Evolutionary conservation across 495 filamentous ascomycete genomes (phyloP).

Genomic region (Parathielavia hyrcaniae): DNA sequence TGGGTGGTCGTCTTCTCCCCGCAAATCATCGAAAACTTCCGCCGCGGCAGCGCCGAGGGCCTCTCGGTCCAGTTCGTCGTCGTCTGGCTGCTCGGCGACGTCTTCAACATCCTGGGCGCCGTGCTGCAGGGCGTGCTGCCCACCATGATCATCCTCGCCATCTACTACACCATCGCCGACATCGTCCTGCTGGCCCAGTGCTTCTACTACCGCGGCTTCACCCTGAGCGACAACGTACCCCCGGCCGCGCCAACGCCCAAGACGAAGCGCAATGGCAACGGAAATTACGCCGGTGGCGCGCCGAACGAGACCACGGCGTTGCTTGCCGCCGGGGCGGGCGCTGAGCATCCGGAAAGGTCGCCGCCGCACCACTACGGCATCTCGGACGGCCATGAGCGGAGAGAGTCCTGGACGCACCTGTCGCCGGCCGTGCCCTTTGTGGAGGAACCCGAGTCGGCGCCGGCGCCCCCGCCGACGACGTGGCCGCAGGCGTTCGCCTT

Average conservation of each 20-base stretch:
- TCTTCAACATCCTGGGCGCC: conserved; percentile 93
- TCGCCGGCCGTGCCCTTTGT: conserved; percentile 72
- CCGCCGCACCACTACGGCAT: conserved; percentile 3
- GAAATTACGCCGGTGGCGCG: neutral
- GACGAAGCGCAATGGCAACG: conserved; percentile 7
- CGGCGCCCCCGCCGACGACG: conserved; percentile 36
- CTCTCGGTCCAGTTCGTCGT: conserved; percentile 84
- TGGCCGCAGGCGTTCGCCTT: conserved; percentile 56
- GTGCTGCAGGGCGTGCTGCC: conserved; percentile 90
- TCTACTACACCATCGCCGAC: conserved; percentile 94
- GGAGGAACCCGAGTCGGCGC: conserved; percentile 28
- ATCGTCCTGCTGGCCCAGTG: conserved; percentile 81
- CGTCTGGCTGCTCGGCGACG: conserved; percentile 86
- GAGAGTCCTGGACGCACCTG: conserved; percentile 52
- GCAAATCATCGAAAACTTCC: conserved; percentile 94
- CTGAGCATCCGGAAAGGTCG: neutral
- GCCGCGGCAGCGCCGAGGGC: conserved; percentile 76
- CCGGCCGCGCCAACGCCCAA: conserved; percentile 15
- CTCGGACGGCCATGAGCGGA: conserved; percentile 39
- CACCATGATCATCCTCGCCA: conserved; percentile 89
- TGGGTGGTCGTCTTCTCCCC: conserved; percentile 98
- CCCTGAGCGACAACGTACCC: conserved; percentile 51
- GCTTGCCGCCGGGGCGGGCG: conserved; percentile 19
- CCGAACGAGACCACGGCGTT: conserved; percentile 42
- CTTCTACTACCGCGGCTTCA: conserved; percentile 89